Percentiles rank a stretch among this genome's conserved stretches.
phyloP scores from a whole-genome alignment of 1,284 basidiomycete species.

The Rhodotorula sp. region DNA sequence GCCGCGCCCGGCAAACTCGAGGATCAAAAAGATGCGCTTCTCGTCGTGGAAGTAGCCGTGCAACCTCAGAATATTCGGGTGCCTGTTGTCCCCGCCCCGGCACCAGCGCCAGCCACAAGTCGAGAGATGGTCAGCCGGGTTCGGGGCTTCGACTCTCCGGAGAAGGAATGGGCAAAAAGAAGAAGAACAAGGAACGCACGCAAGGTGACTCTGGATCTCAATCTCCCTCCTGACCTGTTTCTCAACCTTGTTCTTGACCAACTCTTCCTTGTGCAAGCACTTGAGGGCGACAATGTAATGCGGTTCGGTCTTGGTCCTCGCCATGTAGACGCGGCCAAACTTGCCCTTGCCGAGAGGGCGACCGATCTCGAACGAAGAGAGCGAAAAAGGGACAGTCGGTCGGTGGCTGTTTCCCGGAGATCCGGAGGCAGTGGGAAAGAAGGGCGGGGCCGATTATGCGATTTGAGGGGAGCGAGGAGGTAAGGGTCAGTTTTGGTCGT shows the following conservation, averaged over 20 bases:
- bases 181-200: slow-evolving; percentile 47
- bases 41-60: slow-evolving; percentile 98
- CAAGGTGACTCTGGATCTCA: slow-evolving; percentile 95
- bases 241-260: slow-evolving; percentile 80
- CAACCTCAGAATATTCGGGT: slow-evolving; percentile 89
- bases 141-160: background rate
- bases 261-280: slow-evolving; percentile 94
- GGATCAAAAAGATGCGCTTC: slow-evolving; percentile 96
- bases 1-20: slow-evolving; percentile 93
- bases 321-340: slow-evolving; percentile 98
- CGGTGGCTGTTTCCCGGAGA: slow-evolving; percentile 12
- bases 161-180: background rate
- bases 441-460: background rate
- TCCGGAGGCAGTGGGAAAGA: background rate
- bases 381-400: slow-evolving; percentile 60
- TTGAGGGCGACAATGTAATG: slow-evolving; percentile 96
- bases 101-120: too few species aligned
- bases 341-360: slow-evolving; percentile 96
- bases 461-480: background rate
- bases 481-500: background rate
- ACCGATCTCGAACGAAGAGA: slow-evolving; percentile 89
- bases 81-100: slow-evolving; percentile 53
- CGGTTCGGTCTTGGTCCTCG: slow-evolving; percentile 81
- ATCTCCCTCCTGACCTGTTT: slow-evolving; percentile 95
- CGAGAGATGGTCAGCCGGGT: background rate